A percentile compares a stretch with the other conserved stretches of the same genome.
These are phyloP conservation scores for Gnetum montanum DNA, from an alignment of 75 land plant species.

Conservation along the genomic window DNA sequence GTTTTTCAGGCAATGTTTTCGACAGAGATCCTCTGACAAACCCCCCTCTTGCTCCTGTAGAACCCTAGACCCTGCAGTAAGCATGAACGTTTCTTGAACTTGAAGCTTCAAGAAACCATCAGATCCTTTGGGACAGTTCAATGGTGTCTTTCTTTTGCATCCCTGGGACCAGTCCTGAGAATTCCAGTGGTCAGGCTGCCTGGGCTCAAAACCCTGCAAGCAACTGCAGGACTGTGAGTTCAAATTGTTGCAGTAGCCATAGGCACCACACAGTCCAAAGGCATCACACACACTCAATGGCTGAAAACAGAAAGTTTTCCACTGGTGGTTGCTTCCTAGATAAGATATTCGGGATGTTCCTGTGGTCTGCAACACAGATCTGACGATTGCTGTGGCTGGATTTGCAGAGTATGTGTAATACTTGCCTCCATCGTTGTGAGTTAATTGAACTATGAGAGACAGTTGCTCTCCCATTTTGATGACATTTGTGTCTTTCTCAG, in stretches of 20 bases:
- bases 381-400: neutral
- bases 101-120: no score
- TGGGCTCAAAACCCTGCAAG: constrained; percentile 21
- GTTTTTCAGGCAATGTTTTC: no score
- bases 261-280: constrained; percentile 14
- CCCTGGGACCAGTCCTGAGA: constrained; percentile 24
- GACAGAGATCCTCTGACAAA: no score
- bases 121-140: no score
- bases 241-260: constrained; percentile 7
- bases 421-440: neutral
- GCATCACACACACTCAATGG: constrained; percentile 16
- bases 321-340: neutral
- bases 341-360: constrained; percentile 4
- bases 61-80: no score
- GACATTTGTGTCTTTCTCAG: constrained; percentile 6
- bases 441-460: constrained; percentile 38
- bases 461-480: neutral
- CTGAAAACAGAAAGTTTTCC: constrained; percentile 10
- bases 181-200: constrained; percentile 14
- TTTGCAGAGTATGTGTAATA: constrained; percentile 1
- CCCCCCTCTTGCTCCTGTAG: no score
- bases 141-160: constrained; percentile 17
- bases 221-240: constrained; percentile 9
- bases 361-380: neutral
- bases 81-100: no score